Base-by-base conservation (phyloP, 106 monocot species). In the Platanthera zijinensis region DNA sequence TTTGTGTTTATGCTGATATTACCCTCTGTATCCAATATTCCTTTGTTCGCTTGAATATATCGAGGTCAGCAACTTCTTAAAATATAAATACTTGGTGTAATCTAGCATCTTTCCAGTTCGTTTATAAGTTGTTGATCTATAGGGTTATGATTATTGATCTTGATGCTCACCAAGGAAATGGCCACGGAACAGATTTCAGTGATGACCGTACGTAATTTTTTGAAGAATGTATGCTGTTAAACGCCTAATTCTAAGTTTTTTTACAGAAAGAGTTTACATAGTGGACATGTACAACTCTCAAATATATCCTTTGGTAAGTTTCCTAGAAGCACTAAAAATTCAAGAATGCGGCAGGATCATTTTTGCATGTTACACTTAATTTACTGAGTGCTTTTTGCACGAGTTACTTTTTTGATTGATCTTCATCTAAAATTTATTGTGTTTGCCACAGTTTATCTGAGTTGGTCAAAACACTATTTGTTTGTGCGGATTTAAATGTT, bases 121-220 rank as follows among this genome's bases (percentile, higher is more conserved):
- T 6, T 8, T 75, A 9, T 52, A 0, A 28, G 30, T 75, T 50
- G 66, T 75, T 66, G 50, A 25, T 51, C 51, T 83, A 51, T 83
- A 97, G 97, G 79, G 89, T 86, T 47, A 94, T 99, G 94, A 99
- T 94, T 71, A 90, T 99, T 85, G 97, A 99, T 86, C 94, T 99
- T 69, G 97, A 99, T 94, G 97, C 94, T 63, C 97, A 99, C 76
- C 97, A 99, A 89, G 97, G 97, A 57, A 99, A 99, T 87, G 97
- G 97, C 28, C 94, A 99, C 85, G 97, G 90, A 84, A 87, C 73
- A n/a, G 97, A 99, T 79, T 99, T 99, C 78, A 80, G 85, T 75
- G 84, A 84, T 85, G 94, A 99, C 51, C 76, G 94, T 94, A 90
- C 53, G 51, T 72, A 48, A 75, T 57, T 32, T n/a, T 72, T 74